Percentiles rank a stretch among this genome's conserved stretches.
Evolutionary conservation across 352 stramenopile genomes (phyloP).

Genomic region (Globisporangium cylindrosporum): DNA sequence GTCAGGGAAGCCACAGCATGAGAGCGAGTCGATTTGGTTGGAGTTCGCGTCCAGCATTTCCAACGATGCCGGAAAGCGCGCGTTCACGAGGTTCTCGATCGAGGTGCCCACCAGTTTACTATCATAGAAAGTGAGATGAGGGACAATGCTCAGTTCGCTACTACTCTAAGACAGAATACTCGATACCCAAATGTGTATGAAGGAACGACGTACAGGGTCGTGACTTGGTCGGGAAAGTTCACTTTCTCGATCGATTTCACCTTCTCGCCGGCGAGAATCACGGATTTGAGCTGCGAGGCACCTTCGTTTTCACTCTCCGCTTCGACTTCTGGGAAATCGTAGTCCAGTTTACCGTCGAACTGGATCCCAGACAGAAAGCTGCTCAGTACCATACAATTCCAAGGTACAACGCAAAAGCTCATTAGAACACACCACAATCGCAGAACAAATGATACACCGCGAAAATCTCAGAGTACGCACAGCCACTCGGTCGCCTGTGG

Average conservation of each 20-base stretch:
- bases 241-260: background rate
- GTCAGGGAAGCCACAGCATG: slow-evolving; percentile 8
- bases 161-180: background rate
- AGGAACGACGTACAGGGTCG: background rate
- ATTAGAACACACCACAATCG: background rate
- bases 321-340: background rate
- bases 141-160: background rate
- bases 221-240: slow-evolving; percentile 7
- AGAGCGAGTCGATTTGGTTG: slow-evolving; percentile 4
- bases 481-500: slow-evolving; percentile 9
- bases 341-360: slow-evolving; percentile 4
- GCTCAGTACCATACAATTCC: background rate
- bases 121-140: no score
- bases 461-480: background rate
- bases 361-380: background rate
- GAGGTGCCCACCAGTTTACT: slow-evolving; percentile 12
- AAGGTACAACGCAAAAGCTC: background rate
- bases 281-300: background rate
- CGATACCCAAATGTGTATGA: background rate
- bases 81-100: slow-evolving; percentile 6
- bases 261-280: slow-evolving; percentile 1
- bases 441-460: no score
- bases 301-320: background rate
- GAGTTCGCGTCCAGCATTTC: slow-evolving; percentile 7
- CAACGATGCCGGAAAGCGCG: slow-evolving; percentile 2